Conservation (phyloP, 2,329 filamentous ascomycete species). For the Talaromyces sp. region DNA sequence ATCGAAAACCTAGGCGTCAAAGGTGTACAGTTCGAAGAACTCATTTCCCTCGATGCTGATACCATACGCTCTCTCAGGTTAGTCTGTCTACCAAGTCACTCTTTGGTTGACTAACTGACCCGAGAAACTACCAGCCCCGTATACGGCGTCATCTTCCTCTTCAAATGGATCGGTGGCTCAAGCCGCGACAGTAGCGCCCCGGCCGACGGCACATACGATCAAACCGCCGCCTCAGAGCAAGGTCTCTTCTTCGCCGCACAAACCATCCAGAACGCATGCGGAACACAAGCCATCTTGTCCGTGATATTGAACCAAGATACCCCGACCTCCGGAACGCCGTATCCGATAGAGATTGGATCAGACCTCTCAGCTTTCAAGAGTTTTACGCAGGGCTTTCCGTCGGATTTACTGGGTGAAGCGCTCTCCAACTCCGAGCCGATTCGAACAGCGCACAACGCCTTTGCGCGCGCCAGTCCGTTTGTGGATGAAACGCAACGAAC, state of each 20-base stretch:
- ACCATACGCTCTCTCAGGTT: slow-evolving; percentile 42
- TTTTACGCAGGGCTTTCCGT: slow-evolving; percentile 78
- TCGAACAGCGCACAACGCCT: slow-evolving; percentile 81
- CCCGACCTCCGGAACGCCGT: slow-evolving; percentile 23
- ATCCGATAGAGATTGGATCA: slow-evolving; percentile 64
- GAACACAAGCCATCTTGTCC: slow-evolving; percentile 88
- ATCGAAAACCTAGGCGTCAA: slow-evolving; percentile 89
- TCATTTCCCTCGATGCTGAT: slow-evolving; percentile 80
- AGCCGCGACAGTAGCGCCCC: slow-evolving; percentile 67
- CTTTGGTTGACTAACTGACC: neutral
- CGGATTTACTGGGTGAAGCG: slow-evolving; percentile 68
- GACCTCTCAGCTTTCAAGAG: slow-evolving; percentile 76
- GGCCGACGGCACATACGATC: slow-evolving; percentile 77
- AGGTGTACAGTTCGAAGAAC: slow-evolving; percentile 94
- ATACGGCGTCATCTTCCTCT: slow-evolving; percentile 97
- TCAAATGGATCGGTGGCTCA: slow-evolving; percentile 67
- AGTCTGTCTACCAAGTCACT: no score
- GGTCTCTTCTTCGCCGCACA: slow-evolving; percentile 88
- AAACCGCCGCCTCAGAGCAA: slow-evolving; percentile 61
- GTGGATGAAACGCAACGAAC: slow-evolving; percentile 80
- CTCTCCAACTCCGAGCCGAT: slow-evolving; percentile 68
- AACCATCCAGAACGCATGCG: slow-evolving; percentile 98
- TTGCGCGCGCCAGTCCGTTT: slow-evolving; percentile 84
- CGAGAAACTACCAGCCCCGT: slow-evolving; percentile 60
- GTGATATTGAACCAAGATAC: slow-evolving; percentile 79